Conservation (phyloP, 441 rosid genomes). For the Mallotus japonicus region DNA sequence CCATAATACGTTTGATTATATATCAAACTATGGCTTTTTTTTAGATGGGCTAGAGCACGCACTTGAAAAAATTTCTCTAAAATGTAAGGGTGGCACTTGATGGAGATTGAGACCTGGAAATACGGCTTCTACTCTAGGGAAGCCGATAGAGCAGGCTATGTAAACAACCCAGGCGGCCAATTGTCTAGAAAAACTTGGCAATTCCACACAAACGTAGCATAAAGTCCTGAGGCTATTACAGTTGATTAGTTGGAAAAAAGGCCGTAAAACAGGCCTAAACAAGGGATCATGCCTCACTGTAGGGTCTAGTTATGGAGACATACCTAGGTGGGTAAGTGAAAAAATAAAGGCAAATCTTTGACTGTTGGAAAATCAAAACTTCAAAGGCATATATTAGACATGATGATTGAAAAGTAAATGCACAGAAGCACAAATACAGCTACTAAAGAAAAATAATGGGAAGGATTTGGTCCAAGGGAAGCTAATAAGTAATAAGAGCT, state of each 20-base stretch:
- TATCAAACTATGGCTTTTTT: neutral
- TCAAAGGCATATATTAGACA: slow-evolving; percentile 21
- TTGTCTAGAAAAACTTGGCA: neutral
- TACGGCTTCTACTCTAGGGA: neutral
- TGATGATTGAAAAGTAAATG: slow-evolving; percentile 21
- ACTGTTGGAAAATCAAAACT: slow-evolving; percentile 11
- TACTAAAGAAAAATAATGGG: neutral
- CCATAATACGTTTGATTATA: neutral
- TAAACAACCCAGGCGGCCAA: neutral
- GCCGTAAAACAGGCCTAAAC: slow-evolving; percentile 29
- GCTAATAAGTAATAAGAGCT: neutral
- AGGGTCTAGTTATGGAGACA: slow-evolving; percentile 30
- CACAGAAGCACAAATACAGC: slow-evolving; percentile 21
- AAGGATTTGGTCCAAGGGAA: slow-evolving; percentile 1
- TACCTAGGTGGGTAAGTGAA: slow-evolving; percentile 15
- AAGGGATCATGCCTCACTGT: slow-evolving; percentile 35
- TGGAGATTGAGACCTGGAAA: neutral
- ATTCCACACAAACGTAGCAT: neutral
- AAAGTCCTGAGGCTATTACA: neutral
- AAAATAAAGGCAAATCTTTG: slow-evolving; percentile 31
- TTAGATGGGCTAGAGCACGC: neutral
- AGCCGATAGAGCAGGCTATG: slow-evolving; percentile 1
- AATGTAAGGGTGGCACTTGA: neutral
- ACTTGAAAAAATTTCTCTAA: neutral
- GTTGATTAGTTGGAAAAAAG: slow-evolving; percentile 5